A percentile compares a stretch with the other conserved stretches of the same genome.
These are phyloP conservation scores for Brettanomyces bruxellensis DNA, from an alignment of 805 yeast genomes.

Conservation along the genomic window DNA sequence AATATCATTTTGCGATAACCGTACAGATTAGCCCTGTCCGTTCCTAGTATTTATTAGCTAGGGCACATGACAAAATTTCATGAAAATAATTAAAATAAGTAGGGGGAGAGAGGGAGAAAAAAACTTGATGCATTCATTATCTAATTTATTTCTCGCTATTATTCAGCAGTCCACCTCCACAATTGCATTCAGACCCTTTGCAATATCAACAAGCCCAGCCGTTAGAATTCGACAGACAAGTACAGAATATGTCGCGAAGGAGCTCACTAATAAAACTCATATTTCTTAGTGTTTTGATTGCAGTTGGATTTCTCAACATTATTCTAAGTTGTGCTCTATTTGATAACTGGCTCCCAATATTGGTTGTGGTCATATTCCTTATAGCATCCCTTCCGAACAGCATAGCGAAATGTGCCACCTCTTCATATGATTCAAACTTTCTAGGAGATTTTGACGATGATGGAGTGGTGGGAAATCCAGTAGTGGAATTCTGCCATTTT, in stretches of 20 bases:
- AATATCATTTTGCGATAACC: not conserved
- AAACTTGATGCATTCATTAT: too few relatives aligned
- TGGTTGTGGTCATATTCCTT: constrained; percentile 36
- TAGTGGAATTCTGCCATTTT: constrained; percentile 22
- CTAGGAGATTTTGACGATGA: constrained; percentile 11
- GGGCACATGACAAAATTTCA: too few relatives aligned
- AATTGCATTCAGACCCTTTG: too few relatives aligned
- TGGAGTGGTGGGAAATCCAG: constrained; percentile 12
- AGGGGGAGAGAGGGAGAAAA: too few relatives aligned
- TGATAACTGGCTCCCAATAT: constrained; percentile 85
- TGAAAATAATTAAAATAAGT: not conserved
- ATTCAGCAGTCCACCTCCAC: too few relatives aligned
- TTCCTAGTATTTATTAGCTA: too few relatives aligned
- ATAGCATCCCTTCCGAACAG: constrained; percentile 30
- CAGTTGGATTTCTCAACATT: constrained; percentile 83
- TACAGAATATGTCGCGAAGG: not conserved
- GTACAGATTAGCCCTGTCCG: too few relatives aligned
- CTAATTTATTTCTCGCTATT: too few relatives aligned
- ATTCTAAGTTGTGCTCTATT: constrained; percentile 80
- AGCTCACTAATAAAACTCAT: constrained; percentile 71
- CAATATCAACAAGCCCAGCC: too few relatives aligned
- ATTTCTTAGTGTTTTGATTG: constrained; percentile 63
- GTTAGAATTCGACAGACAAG: too few relatives aligned
- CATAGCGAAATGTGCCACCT: constrained; percentile 13
- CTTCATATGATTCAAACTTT: constrained; percentile 3